These are phyloP conservation scores for Curvularia spicifera DNA, from an alignment of 2,329 filamentous ascomycete genomes.

Conservation along the genomic window DNA sequence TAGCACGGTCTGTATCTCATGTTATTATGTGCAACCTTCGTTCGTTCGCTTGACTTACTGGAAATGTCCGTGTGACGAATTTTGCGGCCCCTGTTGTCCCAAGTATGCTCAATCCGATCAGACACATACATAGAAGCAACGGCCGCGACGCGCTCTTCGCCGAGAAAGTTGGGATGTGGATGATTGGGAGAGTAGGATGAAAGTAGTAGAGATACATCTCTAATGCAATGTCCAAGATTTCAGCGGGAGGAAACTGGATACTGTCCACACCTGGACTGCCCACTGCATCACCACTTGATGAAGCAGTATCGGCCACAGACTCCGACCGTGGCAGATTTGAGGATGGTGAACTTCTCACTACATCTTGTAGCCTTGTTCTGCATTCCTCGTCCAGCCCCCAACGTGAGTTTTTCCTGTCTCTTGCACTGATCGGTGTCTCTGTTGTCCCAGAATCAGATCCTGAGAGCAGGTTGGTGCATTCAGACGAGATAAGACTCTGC, in stretches of 20 bases:
- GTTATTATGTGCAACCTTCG: constrained; percentile 1
- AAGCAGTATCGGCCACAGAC: constrained; percentile 41
- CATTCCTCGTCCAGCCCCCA: constrained; percentile 50
- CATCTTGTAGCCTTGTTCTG: constrained; percentile 50
- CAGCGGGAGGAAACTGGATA: constrained; percentile 56
- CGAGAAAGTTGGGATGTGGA: constrained; percentile 61
- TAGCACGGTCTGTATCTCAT: constrained; percentile 34
- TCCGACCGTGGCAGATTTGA: constrained; percentile 30
- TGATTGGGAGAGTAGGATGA: constrained; percentile 60
- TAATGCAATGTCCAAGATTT: constrained; percentile 61
- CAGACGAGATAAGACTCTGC: constrained; percentile 39
- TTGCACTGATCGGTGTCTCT: constrained; percentile 36
- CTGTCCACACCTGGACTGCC: constrained; percentile 37
- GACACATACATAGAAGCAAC: constrained; percentile 60
- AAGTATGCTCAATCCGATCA: constrained; percentile 60
- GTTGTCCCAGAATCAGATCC: constrained; percentile 33
- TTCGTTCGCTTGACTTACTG: constrained; percentile 31
- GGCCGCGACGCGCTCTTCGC: constrained; percentile 56
- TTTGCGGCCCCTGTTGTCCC: constrained; percentile 59
- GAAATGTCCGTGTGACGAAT: constrained; percentile 58
- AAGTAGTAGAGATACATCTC: constrained; percentile 63
- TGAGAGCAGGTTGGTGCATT: constrained; percentile 47
- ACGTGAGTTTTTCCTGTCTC: constrained; percentile 42
- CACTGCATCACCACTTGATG: constrained; percentile 40
- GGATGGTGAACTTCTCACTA: constrained; percentile 36